Conservation (phyloP, 2,329 filamentous ascomycete species). For the Aureobasidium mangrovei region DNA sequence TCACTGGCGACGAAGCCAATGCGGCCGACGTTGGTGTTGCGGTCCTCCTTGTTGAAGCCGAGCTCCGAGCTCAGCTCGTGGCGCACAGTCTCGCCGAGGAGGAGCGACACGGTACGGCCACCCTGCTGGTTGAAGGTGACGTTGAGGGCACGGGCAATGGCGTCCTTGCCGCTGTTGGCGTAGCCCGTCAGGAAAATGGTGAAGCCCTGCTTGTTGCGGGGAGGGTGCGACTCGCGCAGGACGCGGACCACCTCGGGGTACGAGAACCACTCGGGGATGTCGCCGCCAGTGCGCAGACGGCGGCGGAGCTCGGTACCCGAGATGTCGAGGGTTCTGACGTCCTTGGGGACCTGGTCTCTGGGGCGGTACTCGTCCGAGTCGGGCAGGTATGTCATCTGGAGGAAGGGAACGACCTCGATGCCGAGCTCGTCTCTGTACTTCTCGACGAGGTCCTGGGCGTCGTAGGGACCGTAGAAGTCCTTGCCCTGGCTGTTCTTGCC, state of each 20-base stretch:
- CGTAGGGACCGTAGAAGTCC: constrained; percentile 97
- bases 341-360: constrained; percentile 77
- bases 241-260: constrained; percentile 98
- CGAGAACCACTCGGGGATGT: constrained; percentile 99
- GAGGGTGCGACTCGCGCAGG: constrained; percentile 89
- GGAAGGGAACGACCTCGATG: constrained; percentile 98
- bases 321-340: constrained; percentile 62
- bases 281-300: constrained; percentile 80
- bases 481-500: constrained; percentile 96
- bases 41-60: constrained; percentile 87
- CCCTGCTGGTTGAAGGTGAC: constrained; percentile 97
- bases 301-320: constrained; percentile 70
- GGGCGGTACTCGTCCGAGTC: constrained; percentile 95
- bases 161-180: constrained; percentile 94
- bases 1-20: constrained; percentile 95
- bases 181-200: constrained; percentile 97
- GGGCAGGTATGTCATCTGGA: constrained; percentile 98
- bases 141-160: constrained; percentile 89
- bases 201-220: constrained; percentile 87
- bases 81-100: constrained; percentile 92
- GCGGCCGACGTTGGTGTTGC: constrained; percentile 87
- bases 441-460: constrained; percentile 91
- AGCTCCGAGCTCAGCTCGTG: constrained; percentile 89
- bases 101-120: constrained; percentile 84
- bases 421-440: constrained; percentile 94